Evolutionary conservation across 2,329 filamentous ascomycete genomes (phyloP), one percentile per base, ranked within the genome.

Genomic region (Rhinocladiella similis): DNA sequence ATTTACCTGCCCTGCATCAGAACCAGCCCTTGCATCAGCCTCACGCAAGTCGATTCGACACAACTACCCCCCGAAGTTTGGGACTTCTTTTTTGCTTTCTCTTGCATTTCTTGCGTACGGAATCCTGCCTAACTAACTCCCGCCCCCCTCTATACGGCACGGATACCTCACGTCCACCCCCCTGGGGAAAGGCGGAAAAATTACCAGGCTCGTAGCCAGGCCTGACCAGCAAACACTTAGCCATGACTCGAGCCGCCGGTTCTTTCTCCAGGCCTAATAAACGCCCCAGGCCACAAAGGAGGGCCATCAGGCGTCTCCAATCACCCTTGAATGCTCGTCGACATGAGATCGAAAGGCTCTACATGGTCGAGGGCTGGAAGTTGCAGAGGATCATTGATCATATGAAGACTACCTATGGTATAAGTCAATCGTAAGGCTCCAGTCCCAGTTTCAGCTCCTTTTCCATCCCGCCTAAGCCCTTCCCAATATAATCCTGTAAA

Each of bases 361-460:
- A 59, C 50, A 43, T 59, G 22, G 18, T 47, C 13, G 52, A 55
- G 2, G 52, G 45, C 10, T 47, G 51, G 14, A 35, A 27, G 20
- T 19, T 60, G 25, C 54, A 54, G 27, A 48, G 51, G 36, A 50
- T 60, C 29, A 56, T 52, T 27, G 47, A 57, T 16, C 33, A 51
- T 36, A 57, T 60, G 41, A 54, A 19, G 25, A 35, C 20, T 5
- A 45, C 53, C 14, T 48, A 57, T 46, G 48, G 41, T 22, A 25
- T 60, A 43, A 36, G 51, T 38, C 42, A 47, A 5, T 54, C 57
- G 57, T 60, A 57, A 57, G 57, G 38, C 46, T 19, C 36, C 27
- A 16, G 3, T 18, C 14, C 47, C 29, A 12, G 20, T n/a, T 29
- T 47, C 43, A 18, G 18, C 19, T 18, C 10, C 14, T 18, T 18